Conservation (phyloP, 2,329 filamentous ascomycete genomes). For the Colletotrichum phormii region DNA sequence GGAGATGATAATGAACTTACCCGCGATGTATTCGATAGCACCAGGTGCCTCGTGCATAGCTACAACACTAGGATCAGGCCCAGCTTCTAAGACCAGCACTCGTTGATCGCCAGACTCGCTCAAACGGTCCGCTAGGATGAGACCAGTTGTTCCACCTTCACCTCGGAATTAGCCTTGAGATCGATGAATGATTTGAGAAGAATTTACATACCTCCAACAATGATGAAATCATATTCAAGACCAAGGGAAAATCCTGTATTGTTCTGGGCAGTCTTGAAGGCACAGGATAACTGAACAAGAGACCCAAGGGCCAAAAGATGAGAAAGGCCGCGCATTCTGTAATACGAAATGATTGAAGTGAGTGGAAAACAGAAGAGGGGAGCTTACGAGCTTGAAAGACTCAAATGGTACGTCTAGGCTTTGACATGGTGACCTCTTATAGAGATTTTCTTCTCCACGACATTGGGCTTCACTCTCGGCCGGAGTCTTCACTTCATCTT, state of each 20-base stretch:
- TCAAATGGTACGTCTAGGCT: neutral
- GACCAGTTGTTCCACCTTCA: constrained; percentile 41
- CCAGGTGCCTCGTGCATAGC: constrained; percentile 40
- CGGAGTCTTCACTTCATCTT: neutral
- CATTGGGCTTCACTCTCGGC: neutral
- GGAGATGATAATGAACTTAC: neutral
- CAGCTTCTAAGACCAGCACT: constrained; percentile 42
- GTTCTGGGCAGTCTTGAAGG: neutral
- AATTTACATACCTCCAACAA: constrained; percentile 35
- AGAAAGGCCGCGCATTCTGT: neutral
- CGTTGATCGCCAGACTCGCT: constrained; percentile 40
- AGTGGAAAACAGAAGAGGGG: neutral
- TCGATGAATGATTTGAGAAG: neutral
- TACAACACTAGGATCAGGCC: constrained; percentile 39
- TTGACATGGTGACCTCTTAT: neutral
- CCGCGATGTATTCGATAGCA: constrained; percentile 41
- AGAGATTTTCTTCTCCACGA: neutral
- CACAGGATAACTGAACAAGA: neutral
- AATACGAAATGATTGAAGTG: neutral
- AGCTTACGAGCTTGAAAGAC: neutral
- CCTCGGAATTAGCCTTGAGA: neutral
- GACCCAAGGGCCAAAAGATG: neutral
- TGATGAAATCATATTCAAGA: constrained; percentile 39
- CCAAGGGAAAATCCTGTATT: neutral
- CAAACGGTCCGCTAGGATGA: constrained; percentile 41